These are phyloP conservation scores for Exophiala lecanii-corni DNA, from an alignment of 2,329 filamentous ascomycete species.

Conservation along the genomic window DNA sequence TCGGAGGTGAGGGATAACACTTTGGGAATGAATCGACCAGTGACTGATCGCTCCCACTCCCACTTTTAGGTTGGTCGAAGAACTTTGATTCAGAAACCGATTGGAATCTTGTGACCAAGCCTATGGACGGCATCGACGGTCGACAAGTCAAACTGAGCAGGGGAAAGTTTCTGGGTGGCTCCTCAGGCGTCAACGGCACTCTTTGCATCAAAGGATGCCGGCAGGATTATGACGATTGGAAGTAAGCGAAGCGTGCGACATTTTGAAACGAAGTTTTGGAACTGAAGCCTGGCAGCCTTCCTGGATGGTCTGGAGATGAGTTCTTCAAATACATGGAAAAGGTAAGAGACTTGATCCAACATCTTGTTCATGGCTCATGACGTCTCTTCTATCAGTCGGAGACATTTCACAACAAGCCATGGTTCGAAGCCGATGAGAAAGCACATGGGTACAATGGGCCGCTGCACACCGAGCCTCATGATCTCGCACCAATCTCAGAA, in stretches of 20 bases:
- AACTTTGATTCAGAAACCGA: conserved; percentile 41
- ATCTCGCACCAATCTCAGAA: conserved; percentile 55
- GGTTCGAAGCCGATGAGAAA: conserved; percentile 48
- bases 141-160: conserved; percentile 41
- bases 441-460: conserved; percentile 51
- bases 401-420: conserved; percentile 54
- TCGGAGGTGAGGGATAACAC: conserved; percentile 29
- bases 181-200: conserved; percentile 43
- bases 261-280: not conserved
- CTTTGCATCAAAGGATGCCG: conserved; percentile 41
- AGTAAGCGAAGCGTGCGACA: conserved; percentile 37
- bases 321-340: conserved; percentile 56
- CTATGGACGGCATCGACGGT: conserved; percentile 37
- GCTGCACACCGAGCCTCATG: conserved; percentile 54
- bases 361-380: conserved; percentile 3
- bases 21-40: conserved; percentile 1
- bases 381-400: conserved; percentile 50
- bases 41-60: not conserved
- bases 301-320: conserved; percentile 51
- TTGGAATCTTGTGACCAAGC: conserved; percentile 42
- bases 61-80: conserved; percentile 34
- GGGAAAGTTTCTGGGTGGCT: conserved; percentile 41
- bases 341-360: conserved; percentile 29
- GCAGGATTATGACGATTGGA: conserved; percentile 54
- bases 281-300: conserved; percentile 44